Conservation (phyloP, 2,329 filamentous ascomycete species). For the Fusarium algeriense region DNA sequence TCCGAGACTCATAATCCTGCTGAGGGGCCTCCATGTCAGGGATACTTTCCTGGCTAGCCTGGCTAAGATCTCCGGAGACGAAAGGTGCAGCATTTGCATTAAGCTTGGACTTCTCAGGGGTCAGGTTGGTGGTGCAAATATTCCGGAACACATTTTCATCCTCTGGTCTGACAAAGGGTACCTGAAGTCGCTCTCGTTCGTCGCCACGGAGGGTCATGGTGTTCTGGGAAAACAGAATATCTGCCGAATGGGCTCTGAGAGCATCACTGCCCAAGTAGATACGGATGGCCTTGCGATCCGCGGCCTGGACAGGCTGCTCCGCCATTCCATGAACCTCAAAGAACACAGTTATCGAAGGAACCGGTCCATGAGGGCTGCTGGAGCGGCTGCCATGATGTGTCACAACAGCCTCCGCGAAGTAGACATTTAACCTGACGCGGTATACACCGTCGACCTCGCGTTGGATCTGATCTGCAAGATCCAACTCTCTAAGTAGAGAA, state of each 20-base stretch:
- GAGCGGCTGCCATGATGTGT: conserved; percentile 80
- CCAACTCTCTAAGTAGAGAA: conserved; percentile 79
- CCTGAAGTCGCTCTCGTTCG: conserved; percentile 85
- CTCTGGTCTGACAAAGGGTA: conserved; percentile 93
- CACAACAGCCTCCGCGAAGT: conserved; percentile 90
- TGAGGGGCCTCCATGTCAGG: conserved; percentile 32
- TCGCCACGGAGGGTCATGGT: conserved; percentile 88
- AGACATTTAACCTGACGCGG: conserved; percentile 83
- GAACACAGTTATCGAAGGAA: conserved; percentile 83
- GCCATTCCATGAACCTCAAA: conserved; percentile 78
- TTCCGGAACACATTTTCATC: conserved; percentile 84
- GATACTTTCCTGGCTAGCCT: conserved; percentile 35
- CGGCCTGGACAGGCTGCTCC: conserved; percentile 55
- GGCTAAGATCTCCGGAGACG: conserved; percentile 52
- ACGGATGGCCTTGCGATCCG: conserved; percentile 74
- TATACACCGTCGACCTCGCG: conserved; percentile 74
- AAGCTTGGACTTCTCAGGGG: conserved; percentile 68
- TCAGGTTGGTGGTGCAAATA: conserved; percentile 72
- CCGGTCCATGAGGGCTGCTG: conserved; percentile 72
- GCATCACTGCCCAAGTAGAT: conserved; percentile 93
- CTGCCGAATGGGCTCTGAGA: conserved; percentile 86
- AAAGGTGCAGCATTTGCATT: conserved; percentile 65
- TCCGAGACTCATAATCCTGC: conserved; percentile 45
- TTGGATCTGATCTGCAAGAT: conserved; percentile 74
- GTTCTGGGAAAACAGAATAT: conserved; percentile 92